Evolutionary conservation across 2,329 filamentous ascomycete genomes (phyloP).

Genomic region (Cladobotryum protrusum): DNA sequence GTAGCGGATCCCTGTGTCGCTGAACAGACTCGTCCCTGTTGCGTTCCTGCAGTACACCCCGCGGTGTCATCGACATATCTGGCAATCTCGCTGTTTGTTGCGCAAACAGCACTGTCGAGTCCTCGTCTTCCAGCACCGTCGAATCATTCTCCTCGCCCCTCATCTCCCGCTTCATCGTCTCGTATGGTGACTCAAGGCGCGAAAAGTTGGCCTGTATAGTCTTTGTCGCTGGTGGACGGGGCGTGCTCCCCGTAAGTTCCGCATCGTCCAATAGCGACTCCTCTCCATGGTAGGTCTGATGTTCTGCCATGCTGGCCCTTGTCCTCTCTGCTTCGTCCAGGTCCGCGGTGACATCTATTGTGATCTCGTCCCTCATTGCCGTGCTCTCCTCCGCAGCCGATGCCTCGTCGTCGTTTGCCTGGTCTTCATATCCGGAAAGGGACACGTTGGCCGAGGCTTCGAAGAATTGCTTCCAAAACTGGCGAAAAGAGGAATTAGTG

Average conservation of each 20-base stretch:
- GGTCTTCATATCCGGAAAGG: slow-evolving; percentile 87
- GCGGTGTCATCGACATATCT: slow-evolving; percentile 58
- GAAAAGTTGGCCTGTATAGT: slow-evolving; percentile 50
- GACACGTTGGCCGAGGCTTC: slow-evolving; percentile 97
- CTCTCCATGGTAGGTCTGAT: slow-evolving; percentile 39
- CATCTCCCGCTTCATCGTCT: slow-evolving; percentile 63
- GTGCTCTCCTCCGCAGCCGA: slow-evolving; percentile 45
- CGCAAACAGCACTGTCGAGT: slow-evolving; percentile 44
- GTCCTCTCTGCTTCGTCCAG: slow-evolving; percentile 33
- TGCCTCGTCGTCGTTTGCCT: slow-evolving; percentile 60
- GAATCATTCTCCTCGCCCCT: slow-evolving; percentile 38
- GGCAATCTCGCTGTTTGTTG: slow-evolving; percentile 51
- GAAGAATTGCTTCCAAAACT: slow-evolving; percentile 99
- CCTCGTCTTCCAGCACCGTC: slow-evolving; percentile 30
- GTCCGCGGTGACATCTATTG: slow-evolving; percentile 42
- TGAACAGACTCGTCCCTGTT: slow-evolving; percentile 30
- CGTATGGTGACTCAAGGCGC: slow-evolving; percentile 69
- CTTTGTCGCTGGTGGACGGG: slow-evolving; percentile 48
- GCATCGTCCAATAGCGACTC: slow-evolving; percentile 64
- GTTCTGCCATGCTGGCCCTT: slow-evolving; percentile 25
- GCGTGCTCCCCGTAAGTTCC: slow-evolving; percentile 62
- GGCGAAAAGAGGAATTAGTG: slow-evolving; percentile 6
- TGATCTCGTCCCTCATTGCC: slow-evolving; percentile 50
- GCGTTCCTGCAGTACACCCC: slow-evolving; percentile 29
- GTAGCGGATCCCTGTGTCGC: slow-evolving; percentile 61